Conservation (phyloP, 129 eudicot species). For the Flaveria bidentis region DNA sequence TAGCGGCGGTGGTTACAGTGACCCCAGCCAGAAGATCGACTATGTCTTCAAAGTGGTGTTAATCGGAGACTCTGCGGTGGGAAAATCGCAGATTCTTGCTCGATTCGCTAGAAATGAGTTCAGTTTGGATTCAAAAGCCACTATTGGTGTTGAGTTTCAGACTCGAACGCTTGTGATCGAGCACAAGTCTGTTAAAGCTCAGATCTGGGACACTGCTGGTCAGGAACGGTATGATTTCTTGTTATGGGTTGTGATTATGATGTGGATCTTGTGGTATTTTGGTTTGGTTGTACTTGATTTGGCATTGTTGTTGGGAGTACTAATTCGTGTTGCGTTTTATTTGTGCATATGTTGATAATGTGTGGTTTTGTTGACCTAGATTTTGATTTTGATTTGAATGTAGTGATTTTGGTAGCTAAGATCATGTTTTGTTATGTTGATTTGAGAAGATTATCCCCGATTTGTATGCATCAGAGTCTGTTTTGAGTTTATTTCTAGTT, state of each 20-base stretch:
- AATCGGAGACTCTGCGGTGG: conserved; percentile 92
- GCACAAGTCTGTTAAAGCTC: conserved; percentile 88
- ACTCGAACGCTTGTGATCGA: conserved; percentile 72
- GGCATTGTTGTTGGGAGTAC: conserved; percentile 13
- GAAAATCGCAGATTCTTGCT: conserved; percentile 81
- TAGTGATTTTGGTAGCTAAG: not conserved
- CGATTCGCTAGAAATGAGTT: conserved; percentile 83
- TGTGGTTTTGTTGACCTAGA: not conserved
- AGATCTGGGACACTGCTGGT: conserved; percentile 99
- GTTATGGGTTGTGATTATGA: conserved; percentile 10
- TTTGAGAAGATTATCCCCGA: not conserved
- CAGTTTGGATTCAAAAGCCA: conserved; percentile 84
- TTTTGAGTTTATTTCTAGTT: not conserved
- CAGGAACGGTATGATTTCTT: conserved; percentile 64
- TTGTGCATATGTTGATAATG: not conserved
- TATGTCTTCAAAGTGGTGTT: conserved; percentile 85
- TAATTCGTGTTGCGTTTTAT: not conserved
- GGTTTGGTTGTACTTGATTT: conserved; percentile 10
- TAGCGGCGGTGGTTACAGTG: conserved; percentile 57
- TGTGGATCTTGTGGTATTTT: conserved; percentile 4
- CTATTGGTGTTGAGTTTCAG: conserved; percentile 91
- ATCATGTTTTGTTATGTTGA: not conserved
- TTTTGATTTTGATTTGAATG: not conserved
- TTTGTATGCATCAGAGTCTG: not conserved
- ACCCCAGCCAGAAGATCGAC: conserved; percentile 70